phyloP scores from a whole-genome alignment of 2,329 filamentous ascomycete genomes.

The Exophiala viscosa region DNA sequence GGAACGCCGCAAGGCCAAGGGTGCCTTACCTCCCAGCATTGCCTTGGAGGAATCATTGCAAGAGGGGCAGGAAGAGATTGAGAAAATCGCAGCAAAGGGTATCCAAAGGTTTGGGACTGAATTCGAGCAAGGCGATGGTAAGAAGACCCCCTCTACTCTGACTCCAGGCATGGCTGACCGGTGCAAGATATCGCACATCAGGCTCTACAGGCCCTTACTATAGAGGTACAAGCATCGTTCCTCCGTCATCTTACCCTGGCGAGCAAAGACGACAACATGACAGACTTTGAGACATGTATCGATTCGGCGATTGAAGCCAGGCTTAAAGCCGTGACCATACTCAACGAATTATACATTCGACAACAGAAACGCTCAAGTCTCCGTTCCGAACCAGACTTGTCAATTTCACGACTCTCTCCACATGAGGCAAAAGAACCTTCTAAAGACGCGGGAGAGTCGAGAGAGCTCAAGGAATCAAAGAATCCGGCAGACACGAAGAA shows the following conservation, averaged over 20 bases:
- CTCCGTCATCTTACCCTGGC: constrained; percentile 13
- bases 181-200: constrained; percentile 14
- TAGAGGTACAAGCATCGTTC: constrained; percentile 17
- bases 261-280: constrained; percentile 10
- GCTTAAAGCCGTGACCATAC: constrained; percentile 14
- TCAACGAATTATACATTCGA: constrained; percentile 19
- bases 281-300: constrained; percentile 14
- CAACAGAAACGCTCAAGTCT: constrained; percentile 13
- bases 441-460: neutral
- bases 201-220: constrained; percentile 16
- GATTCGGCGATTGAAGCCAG: constrained; percentile 17
- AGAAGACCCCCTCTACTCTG: neutral
- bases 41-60: constrained; percentile 16
- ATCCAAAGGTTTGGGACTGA: constrained; percentile 11
- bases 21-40: constrained; percentile 8
- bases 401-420: neutral
- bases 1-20: constrained; percentile 11
- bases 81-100: constrained; percentile 16
- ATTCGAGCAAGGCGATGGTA: constrained; percentile 18
- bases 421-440: too few relatives aligned
- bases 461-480: neutral
- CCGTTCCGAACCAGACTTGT: neutral
- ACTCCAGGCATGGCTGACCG: neutral
- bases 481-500: neutral
- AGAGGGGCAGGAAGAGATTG: constrained; percentile 19